Base-by-base conservation (phyloP, 345 rosid genomes). In the Alliaria petiolata region DNA sequence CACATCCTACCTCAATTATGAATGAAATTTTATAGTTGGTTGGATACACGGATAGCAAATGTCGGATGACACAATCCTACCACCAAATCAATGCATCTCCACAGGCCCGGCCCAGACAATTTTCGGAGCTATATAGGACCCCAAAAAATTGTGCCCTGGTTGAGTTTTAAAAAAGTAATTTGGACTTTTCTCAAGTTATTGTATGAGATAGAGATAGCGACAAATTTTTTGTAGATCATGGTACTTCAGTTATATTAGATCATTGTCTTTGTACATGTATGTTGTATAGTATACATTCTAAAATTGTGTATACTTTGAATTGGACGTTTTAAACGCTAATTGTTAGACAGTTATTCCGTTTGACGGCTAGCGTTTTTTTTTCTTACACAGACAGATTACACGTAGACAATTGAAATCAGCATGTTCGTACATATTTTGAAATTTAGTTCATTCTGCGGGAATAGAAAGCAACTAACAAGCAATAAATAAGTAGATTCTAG, bases 91-190 rank as follows among this genome's bases (percentile, higher is more conserved):
- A 6, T 5, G 19, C 22, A 43, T 22, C 33, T 10, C 19, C 3
- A n/a, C 5, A 45, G 28, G 34, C 49, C 74, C 28, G 16, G 74
- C 74, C 74, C 65, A 69, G 3, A 8, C 28, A 50, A 34, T 4
- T 15, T 22, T 59, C 15, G 5, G 35, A 45, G 19, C 10, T 25
- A 12, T n/a, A n/a, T n/a, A 1, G 1, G 35, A 22, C 36, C 4
- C 7, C 4, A 16, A 53, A 19, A n/a, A 9, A 3, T 17, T 20
- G 51, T 46, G 51, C 51, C 6, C 22, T 8, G 1, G 11, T 9
- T 50, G 33, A 12, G n/a, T 4, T 46, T 19, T 17, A 8, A 4
- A 20, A 20, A 10, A 22, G 33, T 13, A 50, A 25, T 5, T 25
- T 50, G 35, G 10, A 51, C 35, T 26, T 25, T 19, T 51, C 56